Evolutionary conservation across 2,329 filamentous ascomycete species (phyloP).

Genomic region (Emmonsiellopsis sp.): DNA sequence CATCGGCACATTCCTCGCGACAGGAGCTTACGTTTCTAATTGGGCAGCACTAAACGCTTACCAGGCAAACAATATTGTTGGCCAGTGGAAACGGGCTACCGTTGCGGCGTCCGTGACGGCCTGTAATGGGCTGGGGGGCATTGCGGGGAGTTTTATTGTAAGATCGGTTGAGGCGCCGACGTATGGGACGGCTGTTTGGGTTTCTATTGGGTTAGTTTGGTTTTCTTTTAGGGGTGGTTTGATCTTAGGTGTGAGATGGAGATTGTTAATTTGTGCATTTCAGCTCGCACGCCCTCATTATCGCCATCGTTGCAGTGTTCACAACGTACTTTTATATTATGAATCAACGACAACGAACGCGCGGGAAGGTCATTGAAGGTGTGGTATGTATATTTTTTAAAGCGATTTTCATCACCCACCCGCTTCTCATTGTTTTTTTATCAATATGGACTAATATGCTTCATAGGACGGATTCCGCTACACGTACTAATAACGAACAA

Average conservation of each 20-base stretch:
- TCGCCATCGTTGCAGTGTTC: constrained; percentile 44
- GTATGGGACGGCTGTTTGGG: constrained; percentile 58
- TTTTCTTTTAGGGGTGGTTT: not conserved
- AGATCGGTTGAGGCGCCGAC: constrained; percentile 50
- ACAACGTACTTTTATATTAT: constrained; percentile 44
- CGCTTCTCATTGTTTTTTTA: no score
- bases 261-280: not conserved
- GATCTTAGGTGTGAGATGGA: not conserved
- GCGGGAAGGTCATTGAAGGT: constrained; percentile 42
- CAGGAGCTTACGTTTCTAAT: constrained; percentile 59
- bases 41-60: constrained; percentile 59
- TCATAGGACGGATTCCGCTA: constrained; percentile 23
- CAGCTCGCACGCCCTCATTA: constrained; percentile 50
- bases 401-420: no score
- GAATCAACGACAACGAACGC: constrained; percentile 41
- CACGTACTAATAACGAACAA: constrained; percentile 19
- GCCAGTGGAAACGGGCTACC: constrained; percentile 57
- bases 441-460: no score
- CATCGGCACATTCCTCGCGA: constrained; percentile 55
- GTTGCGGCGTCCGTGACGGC: constrained; percentile 52
- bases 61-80: constrained; percentile 53
- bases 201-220: constrained; percentile 45
- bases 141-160: constrained; percentile 59
- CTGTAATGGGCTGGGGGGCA: constrained; percentile 54
- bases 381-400: constrained; percentile 16